Evolutionary conservation across 371 early-diverging fungal species (phyloP).

Genomic region (Rhizomucor pusillus): DNA sequence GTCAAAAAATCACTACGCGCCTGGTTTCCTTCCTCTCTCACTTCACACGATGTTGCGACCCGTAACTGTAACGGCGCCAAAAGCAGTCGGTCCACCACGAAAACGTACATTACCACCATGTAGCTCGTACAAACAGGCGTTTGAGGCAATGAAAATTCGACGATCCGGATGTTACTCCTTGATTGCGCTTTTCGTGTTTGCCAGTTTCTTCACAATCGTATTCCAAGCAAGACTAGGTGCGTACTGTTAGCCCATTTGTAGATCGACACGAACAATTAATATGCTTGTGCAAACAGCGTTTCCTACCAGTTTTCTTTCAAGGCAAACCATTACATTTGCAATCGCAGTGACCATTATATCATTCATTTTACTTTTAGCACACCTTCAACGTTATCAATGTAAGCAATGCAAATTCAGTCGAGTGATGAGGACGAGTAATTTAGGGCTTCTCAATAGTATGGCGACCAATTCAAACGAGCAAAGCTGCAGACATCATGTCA

Average conservation of each 20-base stretch:
- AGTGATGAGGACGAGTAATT: background rate
- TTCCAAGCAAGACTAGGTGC: constrained; percentile 10
- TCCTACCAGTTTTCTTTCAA: background rate
- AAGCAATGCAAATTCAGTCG: too few species aligned
- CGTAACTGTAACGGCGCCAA: background rate
- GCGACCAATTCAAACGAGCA: constrained; percentile 10
- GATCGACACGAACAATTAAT: background rate
- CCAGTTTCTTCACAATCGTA: constrained; percentile 7
- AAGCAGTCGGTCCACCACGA: background rate
- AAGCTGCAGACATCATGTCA: constrained; percentile 3
- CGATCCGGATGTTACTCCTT: constrained; percentile 1
- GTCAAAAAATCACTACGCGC: background rate
- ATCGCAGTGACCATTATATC: constrained; percentile 1
- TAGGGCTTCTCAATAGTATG: constrained; percentile 5
- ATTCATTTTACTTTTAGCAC: constrained; percentile 3
- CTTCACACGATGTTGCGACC: background rate
- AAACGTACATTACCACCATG: constrained; percentile 7
- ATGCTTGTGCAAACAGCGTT: background rate
- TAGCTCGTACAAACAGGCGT: constrained; percentile 13
- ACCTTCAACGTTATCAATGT: constrained; percentile 1
- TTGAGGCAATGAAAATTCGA: background rate
- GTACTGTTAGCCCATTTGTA: background rate
- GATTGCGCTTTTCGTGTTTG: constrained; percentile 4
- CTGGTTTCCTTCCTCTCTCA: background rate
- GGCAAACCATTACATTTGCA: background rate